Evolutionary conservation across 2,329 filamentous ascomycete genomes (phyloP), one percentile per base, ranked within the genome.

Genomic region (Coniochaeta pulveracea): DNA sequence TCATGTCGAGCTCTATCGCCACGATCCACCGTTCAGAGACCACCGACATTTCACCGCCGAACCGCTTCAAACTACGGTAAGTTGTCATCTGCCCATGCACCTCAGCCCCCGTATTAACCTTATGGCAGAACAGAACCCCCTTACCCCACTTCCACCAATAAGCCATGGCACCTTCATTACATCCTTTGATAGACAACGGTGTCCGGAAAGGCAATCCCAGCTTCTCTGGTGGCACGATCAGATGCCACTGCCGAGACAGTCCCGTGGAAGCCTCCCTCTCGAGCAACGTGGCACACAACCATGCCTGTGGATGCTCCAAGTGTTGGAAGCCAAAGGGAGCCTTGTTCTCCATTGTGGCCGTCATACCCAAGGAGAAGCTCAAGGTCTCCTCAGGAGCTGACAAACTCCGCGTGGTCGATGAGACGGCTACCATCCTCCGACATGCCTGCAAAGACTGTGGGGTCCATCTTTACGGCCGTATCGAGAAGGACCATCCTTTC

Each of bases 291-390:
- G 58, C 64, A 2, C 75, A 80, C 61, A 80, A 82, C 61, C 77
- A 82, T 56, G 75, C 72, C 35, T 81, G 77, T 55, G 76, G 76
- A 40, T 81, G 77, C 57, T 79, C 74, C 35, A 77, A 80, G 53
- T 81, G 77, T 66, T 82, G 75, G 75, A 82, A 80, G 54, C 77
- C 77, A 5, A 37, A 54, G 3, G 72, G 72, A 19, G 63, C 74
- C 1, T 65, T 81, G 39, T 81, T 82, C 62, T 70, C 70, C 39
- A 47, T 81, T 43, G 64, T 82, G 30, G 76, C 58, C 37, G 76
- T 81, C 34, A 55, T 80, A 3, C 67, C 77, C 5, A 50, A 54
- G 6, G 65, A 69, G 33, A 60, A 70, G 33, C 40, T 81, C 30
- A 46, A 48, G 14, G 69, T 81, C 12, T 71, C 71, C 0, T 66